A percentile compares a stretch with the other conserved stretches of the same genome.
Conservation (phyloP, 805 yeast species). For the Sugiyamaella valdiviana region DNA sequence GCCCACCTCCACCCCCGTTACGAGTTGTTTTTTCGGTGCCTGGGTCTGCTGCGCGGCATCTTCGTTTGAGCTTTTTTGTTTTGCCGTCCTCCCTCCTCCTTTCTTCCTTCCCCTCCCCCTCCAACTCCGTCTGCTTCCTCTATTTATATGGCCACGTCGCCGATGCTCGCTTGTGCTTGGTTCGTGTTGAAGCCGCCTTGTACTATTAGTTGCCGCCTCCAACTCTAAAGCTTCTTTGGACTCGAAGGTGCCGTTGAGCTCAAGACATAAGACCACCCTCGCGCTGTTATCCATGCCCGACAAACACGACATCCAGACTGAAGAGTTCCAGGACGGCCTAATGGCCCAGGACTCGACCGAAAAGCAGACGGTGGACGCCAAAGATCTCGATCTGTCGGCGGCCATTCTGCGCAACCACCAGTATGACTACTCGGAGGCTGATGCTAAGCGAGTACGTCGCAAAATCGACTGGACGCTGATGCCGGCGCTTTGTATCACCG, state of each 20-base stretch:
- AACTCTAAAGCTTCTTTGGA: too few species aligned
- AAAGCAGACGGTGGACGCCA: conserved; percentile 8
- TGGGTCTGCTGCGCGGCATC: neutral
- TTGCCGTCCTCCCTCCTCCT: neutral
- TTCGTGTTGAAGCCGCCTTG: too few species aligned
- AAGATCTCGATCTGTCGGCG: conserved; percentile 10
- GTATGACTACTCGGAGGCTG: conserved; percentile 16
- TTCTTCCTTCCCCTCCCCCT: neutral
- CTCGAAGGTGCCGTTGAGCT: too few species aligned
- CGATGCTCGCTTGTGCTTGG: too few species aligned
- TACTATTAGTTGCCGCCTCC: too few species aligned
- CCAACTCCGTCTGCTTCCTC: neutral
- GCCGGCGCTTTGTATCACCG: conserved; percentile 50
- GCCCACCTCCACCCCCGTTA: neutral
- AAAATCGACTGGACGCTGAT: conserved; percentile 50
- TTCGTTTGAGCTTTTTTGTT: neutral
- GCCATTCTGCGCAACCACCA: conserved; percentile 5
- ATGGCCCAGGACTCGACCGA: neutral
- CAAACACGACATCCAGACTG: neutral
- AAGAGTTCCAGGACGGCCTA: neutral
- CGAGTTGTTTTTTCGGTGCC: neutral
- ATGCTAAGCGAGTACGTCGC: conserved; percentile 35
- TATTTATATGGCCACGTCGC: neutral
- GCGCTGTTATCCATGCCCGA: too few species aligned
- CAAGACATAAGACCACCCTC: too few species aligned